Conservation (phyloP, 768 basidiomycete species). For the Lactarius quietus region DNA sequence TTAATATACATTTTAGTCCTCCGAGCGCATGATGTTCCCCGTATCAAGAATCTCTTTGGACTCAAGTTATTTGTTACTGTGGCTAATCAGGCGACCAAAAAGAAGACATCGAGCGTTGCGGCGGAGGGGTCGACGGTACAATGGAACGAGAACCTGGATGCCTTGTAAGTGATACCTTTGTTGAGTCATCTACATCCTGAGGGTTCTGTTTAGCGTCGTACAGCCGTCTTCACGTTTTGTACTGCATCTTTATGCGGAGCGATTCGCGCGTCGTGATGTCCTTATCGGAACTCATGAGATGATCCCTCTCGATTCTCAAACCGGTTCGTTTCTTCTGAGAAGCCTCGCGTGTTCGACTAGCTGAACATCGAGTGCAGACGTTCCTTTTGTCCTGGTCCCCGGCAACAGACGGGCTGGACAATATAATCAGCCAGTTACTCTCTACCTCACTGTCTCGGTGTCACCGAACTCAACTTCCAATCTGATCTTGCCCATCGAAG, state of each 20-base stretch:
- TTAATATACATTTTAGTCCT: neutral
- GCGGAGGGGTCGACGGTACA: neutral
- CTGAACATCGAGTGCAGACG: neutral
- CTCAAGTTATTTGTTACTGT: neutral
- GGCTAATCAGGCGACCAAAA: neutral
- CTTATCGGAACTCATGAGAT: neutral
- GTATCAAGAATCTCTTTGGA: neutral
- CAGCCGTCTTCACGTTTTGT: neutral
- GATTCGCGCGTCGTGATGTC: neutral
- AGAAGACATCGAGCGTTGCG: neutral
- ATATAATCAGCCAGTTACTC: neutral
- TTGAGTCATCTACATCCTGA: neutral
- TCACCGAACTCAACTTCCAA: neutral
- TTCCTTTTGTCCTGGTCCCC: neutral
- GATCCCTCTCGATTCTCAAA: neutral
- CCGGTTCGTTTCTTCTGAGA: neutral
- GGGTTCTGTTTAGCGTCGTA: neutral
- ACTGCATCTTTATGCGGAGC: neutral
- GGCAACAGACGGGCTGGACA: neutral
- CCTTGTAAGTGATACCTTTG: neutral
- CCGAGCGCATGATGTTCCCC: neutral
- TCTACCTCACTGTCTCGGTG: neutral
- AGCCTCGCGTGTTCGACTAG: neutral
- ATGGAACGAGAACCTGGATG: neutral
- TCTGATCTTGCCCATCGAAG: neutral